Conservation (phyloP, 805 yeast genomes). For the Candida berthetii region DNA sequence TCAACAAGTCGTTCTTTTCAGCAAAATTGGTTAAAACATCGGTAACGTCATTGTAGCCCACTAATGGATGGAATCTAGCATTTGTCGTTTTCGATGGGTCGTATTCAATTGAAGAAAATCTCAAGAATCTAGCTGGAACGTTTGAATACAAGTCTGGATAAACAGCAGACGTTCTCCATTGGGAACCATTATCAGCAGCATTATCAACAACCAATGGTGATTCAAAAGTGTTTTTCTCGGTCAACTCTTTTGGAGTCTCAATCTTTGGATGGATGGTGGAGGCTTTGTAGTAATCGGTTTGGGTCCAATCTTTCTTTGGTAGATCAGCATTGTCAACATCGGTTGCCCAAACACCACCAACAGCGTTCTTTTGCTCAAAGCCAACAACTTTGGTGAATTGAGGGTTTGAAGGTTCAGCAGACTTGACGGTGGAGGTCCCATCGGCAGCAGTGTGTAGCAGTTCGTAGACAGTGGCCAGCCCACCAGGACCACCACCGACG, state of each 20-base stretch:
- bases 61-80: slow-evolving; percentile 28
- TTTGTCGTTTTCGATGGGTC: slow-evolving; percentile 10
- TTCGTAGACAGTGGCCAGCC: slow-evolving; percentile 27
- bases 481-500: slow-evolving; percentile 32
- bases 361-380: slow-evolving; percentile 31
- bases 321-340: slow-evolving; percentile 12
- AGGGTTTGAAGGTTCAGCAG: slow-evolving; percentile 10
- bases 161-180: slow-evolving; percentile 32
- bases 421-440: slow-evolving; percentile 21
- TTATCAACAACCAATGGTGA: slow-evolving; percentile 9
- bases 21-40: slow-evolving; percentile 22
- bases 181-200: slow-evolving; percentile 23
- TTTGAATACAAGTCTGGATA: slow-evolving; percentile 32
- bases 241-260: slow-evolving; percentile 5
- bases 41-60: slow-evolving; percentile 26
- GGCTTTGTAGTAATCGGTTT: slow-evolving; percentile 26
- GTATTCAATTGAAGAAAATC: slow-evolving; percentile 29
- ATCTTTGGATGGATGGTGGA: slow-evolving; percentile 20
- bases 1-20: slow-evolving; percentile 19
- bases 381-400: slow-evolving; percentile 27
- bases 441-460: slow-evolving; percentile 20
- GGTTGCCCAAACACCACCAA: slow-evolving; percentile 39
- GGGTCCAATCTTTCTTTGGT: slow-evolving; percentile 17
- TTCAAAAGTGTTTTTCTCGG: slow-evolving; percentile 9
- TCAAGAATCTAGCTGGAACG: slow-evolving; percentile 29